These are phyloP conservation scores for Hortiboletus campestris DNA, from an alignment of 768 basidiomycete genomes.

Conservation along the genomic window DNA sequence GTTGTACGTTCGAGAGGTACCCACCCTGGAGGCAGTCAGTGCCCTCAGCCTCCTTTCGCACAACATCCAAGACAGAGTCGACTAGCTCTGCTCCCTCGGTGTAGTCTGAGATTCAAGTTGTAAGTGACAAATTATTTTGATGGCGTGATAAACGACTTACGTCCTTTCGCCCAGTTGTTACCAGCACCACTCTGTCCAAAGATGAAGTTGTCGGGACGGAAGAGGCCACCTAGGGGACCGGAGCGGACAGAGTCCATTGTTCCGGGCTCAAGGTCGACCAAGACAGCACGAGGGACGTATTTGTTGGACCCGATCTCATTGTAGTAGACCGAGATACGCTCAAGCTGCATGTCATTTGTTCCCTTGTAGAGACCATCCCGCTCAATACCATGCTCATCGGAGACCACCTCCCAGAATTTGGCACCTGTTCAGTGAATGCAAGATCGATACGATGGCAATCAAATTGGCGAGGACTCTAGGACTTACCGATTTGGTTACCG, in stretches of 20 bases:
- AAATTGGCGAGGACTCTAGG: slow-evolving; percentile 22
- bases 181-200: slow-evolving; percentile 98
- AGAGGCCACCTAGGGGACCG: slow-evolving; percentile 85
- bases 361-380: slow-evolving; percentile 93
- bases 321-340: slow-evolving; percentile 97
- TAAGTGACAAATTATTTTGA: not conserved
- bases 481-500: slow-evolving; percentile 97
- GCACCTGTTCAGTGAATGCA: slow-evolving; percentile 54
- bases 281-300: slow-evolving; percentile 97
- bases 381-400: slow-evolving; percentile 97
- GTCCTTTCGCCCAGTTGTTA: slow-evolving; percentile 99
- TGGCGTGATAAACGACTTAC: slow-evolving; percentile 48
- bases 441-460: slow-evolving; percentile 17
- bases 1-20: slow-evolving; percentile 20
- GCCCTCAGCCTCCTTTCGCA: slow-evolving; percentile 97
- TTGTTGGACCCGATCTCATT: slow-evolving; percentile 94
- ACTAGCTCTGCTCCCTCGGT: slow-evolving; percentile 98
- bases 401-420: slow-evolving; percentile 97
- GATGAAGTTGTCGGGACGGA: slow-evolving; percentile 98
- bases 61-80: slow-evolving; percentile 96
- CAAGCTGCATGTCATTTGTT: slow-evolving; percentile 91
- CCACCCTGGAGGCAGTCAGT: slow-evolving; percentile 94
- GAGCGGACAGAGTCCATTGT: slow-evolving; percentile 93
- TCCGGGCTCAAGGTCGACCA: slow-evolving; percentile 97
- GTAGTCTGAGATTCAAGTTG: slow-evolving; percentile 47